phyloP scores from a whole-genome alignment of 371 early-diverging fungal species.

The Mortierella sp. region DNA sequence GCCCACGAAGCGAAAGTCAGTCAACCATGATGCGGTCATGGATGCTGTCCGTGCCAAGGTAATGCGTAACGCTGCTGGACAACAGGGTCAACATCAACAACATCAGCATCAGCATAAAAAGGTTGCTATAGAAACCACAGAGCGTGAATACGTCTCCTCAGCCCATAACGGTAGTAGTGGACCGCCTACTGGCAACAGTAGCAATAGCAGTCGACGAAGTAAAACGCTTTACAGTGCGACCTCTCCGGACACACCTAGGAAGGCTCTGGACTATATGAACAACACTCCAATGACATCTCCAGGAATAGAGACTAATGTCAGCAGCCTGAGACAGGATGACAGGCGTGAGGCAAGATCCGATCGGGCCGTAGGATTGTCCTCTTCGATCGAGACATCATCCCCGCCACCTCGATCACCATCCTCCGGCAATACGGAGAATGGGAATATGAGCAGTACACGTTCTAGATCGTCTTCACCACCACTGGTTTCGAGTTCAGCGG shows the following conservation, averaged over 20 bases:
- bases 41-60: conserved; percentile 55
- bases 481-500: too few species aligned
- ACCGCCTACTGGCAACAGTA: too few species aligned
- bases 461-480: conserved; percentile 31
- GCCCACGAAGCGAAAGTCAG: conserved; percentile 46
- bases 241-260: conserved; percentile 28
- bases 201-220: conserved; percentile 10
- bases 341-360: conserved; percentile 19
- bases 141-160: conserved; percentile 1
- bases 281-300: not conserved
- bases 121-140: conserved; percentile 4
- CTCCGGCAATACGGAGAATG: conserved; percentile 12
- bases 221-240: conserved; percentile 16
- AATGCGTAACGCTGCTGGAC: conserved; percentile 40
- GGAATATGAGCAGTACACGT: conserved; percentile 5
- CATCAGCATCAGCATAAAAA: conserved; percentile 35
- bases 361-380: not conserved
- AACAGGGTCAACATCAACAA: conserved; percentile 35
- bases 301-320: conserved; percentile 7
- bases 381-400: conserved; percentile 2
- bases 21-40: conserved; percentile 53
- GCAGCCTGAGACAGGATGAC: conserved; percentile 32
- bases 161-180: too few species aligned
- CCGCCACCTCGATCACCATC: conserved; percentile 21
- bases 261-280: not conserved